phyloP scores from a whole-genome alignment of 1,284 basidiomycete genomes.

The Tylopilus orsonianus region DNA sequence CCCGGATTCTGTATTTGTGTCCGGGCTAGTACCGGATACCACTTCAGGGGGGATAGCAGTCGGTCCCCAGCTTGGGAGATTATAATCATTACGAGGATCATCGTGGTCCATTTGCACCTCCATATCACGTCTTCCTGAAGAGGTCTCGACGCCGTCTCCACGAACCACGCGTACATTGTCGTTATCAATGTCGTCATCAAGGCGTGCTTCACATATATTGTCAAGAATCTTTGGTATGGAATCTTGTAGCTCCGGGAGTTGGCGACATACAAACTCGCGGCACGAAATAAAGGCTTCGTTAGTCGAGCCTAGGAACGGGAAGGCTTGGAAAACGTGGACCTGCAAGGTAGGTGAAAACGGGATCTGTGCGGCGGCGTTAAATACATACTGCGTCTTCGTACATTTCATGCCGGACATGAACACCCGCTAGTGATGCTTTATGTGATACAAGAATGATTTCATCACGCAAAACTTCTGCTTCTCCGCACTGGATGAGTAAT shows the following conservation, averaged over 20 bases:
- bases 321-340: conserved; percentile 91
- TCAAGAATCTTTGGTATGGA: conserved; percentile 51
- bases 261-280: conserved; percentile 68
- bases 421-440: conserved; percentile 88
- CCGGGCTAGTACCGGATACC: conserved; percentile 7
- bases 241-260: conserved; percentile 51
- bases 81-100: conserved; percentile 33
- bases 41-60: conserved; percentile 10
- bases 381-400: conserved; percentile 88
- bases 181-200: conserved; percentile 68
- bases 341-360: conserved; percentile 28
- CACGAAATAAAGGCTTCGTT: conserved; percentile 76
- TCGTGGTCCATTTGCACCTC: conserved; percentile 38
- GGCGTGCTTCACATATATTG: conserved; percentile 51
- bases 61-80: conserved; percentile 51
- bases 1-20: conserved; percentile 7
- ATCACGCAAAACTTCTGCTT: conserved; percentile 91
- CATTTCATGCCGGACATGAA: conserved; percentile 87
- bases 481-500: conserved; percentile 90
- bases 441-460: conserved; percentile 93
- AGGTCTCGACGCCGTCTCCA: conserved; percentile 60
- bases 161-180: conserved; percentile 61
- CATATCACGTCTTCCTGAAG: conserved; percentile 39
- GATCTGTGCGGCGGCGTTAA: background rate
- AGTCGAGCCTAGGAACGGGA: conserved; percentile 78